Evolutionary conservation across 2,329 filamentous ascomycete species (phyloP).

Genomic region (Huntiella omanensis): DNA sequence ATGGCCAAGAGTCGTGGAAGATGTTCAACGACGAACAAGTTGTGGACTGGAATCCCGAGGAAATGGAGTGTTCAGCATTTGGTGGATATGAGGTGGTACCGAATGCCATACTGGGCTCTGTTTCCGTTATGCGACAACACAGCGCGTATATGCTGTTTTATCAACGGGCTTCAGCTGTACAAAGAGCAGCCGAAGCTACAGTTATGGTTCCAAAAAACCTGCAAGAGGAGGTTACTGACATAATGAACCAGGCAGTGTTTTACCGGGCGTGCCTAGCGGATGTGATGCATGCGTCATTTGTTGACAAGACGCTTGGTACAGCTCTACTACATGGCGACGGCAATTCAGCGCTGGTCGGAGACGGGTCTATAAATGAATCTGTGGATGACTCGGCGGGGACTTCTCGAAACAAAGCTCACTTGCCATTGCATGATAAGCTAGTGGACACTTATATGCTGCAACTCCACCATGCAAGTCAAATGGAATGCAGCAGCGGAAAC

Average conservation of each 20-base stretch:
- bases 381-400: too few species aligned
- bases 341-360: too few species aligned
- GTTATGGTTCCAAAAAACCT: slow-evolving; percentile 19
- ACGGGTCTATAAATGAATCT: too few species aligned
- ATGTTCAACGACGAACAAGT: slow-evolving; percentile 92
- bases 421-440: too few species aligned
- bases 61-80: slow-evolving; percentile 62
- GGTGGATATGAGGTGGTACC: slow-evolving; percentile 45
- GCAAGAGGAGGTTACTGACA: slow-evolving; percentile 14
- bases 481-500: too few species aligned
- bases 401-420: too few species aligned
- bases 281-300: too few species aligned
- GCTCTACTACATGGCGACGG: too few species aligned
- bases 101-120: slow-evolving; percentile 25
- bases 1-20: slow-evolving; percentile 44
- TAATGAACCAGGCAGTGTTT: not conserved
- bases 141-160: slow-evolving; percentile 99
- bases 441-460: too few species aligned
- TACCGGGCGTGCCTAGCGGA: too few species aligned
- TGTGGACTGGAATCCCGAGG: slow-evolving; percentile 50
- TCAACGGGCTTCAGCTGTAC: slow-evolving; percentile 52
- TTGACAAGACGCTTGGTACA: too few species aligned
- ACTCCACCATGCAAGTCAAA: too few species aligned
- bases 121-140: slow-evolving; percentile 47
- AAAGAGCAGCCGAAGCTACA: not conserved